These are phyloP conservation scores for Fusarium hostae DNA, from an alignment of 2,329 filamentous ascomycete species.

Conservation along the genomic window DNA sequence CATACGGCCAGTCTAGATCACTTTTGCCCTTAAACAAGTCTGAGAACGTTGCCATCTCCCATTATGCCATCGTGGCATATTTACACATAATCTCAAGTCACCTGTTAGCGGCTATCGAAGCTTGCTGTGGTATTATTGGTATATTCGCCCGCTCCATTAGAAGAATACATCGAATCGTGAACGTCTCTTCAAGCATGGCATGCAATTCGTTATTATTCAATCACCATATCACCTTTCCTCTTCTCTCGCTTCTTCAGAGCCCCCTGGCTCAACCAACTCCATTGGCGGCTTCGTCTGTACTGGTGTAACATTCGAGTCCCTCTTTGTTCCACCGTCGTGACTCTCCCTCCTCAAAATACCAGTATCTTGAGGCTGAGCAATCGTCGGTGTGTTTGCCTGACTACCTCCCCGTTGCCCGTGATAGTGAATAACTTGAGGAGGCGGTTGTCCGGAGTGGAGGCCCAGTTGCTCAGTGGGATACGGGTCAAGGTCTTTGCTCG, in stretches of 20 bases:
- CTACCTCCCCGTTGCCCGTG: slow-evolving; percentile 75
- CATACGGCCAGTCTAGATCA: not conserved
- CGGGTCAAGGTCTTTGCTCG: slow-evolving; percentile 74
- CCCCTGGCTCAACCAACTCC: slow-evolving; percentile 30
- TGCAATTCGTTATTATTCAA: slow-evolving; percentile 37
- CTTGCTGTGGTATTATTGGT: slow-evolving; percentile 42
- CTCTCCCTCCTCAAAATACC: slow-evolving; percentile 60
- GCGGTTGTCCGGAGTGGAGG: slow-evolving; percentile 69
- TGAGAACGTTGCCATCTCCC: not conserved
- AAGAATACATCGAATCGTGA: slow-evolving; percentile 44
- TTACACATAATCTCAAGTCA: slow-evolving; percentile 8
- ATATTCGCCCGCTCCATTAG: slow-evolving; percentile 38
- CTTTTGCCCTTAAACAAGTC: not conserved
- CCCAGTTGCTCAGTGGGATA: slow-evolving; percentile 74
- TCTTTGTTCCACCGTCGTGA: slow-evolving; percentile 57
- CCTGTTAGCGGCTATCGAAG: slow-evolving; percentile 9
- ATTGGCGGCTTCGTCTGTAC: slow-evolving; percentile 49
- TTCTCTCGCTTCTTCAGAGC: slow-evolving; percentile 34
- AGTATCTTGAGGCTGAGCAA: slow-evolving; percentile 62
- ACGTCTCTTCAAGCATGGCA: slow-evolving; percentile 43
- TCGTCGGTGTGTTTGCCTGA: slow-evolving; percentile 72
- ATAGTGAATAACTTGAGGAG: slow-evolving; percentile 74
- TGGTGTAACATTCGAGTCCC: slow-evolving; percentile 51
- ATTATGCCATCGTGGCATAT: not conserved
- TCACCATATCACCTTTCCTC: slow-evolving; percentile 44